Evolutionary conservation across 345 rosid species (phyloP).

Genomic region (Xanthoceras sorbifolium): DNA sequence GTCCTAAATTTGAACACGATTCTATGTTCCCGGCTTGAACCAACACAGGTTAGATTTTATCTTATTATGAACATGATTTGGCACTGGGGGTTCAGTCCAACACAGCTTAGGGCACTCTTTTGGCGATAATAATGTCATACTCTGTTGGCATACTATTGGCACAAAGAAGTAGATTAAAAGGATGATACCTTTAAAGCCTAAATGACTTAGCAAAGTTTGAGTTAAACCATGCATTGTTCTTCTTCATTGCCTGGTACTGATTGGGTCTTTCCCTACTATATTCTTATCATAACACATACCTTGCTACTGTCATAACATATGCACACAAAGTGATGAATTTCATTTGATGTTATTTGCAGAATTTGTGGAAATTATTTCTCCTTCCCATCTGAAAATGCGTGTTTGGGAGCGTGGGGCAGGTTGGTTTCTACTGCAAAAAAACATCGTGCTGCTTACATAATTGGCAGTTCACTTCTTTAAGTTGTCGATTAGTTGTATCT

Average conservation of each 20-base stretch:
- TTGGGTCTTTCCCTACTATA: background rate
- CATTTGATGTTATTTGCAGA: slow-evolving; percentile 49
- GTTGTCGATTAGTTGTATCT: background rate
- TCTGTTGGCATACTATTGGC: background rate
- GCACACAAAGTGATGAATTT: background rate
- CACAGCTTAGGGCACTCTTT: background rate
- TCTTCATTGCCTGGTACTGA: background rate
- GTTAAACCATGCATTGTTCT: too few species aligned
- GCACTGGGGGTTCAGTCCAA: background rate
- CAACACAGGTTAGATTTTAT: slow-evolving; percentile 72
- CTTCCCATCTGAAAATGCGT: slow-evolving; percentile 86
- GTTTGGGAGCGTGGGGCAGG: slow-evolving; percentile 99
- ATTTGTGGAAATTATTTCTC: slow-evolving; percentile 86
- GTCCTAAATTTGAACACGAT: slow-evolving; percentile 94
- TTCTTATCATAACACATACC: background rate
- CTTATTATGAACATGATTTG: slow-evolving; percentile 3
- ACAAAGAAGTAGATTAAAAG: background rate
- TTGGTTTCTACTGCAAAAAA: slow-evolving; percentile 28
- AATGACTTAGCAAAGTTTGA: background rate
- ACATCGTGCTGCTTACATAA: background rate
- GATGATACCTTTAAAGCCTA: slow-evolving; percentile 3
- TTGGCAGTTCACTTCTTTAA: background rate
- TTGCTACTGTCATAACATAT: background rate
- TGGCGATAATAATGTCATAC: background rate
- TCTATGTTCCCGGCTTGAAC: slow-evolving; percentile 88